phyloP scores from a whole-genome alignment of 768 basidiomycete genomes.

The Pisolithus marmoratus region DNA sequence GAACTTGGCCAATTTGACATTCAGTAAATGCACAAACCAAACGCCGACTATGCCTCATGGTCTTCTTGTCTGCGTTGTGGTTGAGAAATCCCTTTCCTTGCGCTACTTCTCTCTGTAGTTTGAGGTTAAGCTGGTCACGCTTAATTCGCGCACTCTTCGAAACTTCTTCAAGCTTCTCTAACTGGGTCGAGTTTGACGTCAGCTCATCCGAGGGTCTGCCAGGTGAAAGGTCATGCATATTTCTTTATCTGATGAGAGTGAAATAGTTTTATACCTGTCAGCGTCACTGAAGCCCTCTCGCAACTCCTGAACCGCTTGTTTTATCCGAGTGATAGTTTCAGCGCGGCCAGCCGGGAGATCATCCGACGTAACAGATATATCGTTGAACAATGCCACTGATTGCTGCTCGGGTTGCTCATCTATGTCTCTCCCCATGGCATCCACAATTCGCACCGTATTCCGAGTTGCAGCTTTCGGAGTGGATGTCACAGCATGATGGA shows the following conservation, averaged over 20 bases:
- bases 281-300: conserved; percentile 49
- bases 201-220: conserved; percentile 34
- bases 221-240: conserved; percentile 3
- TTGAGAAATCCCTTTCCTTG: conserved; percentile 32
- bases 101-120: conserved; percentile 35
- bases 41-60: conserved; percentile 32
- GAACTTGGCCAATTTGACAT: conserved; percentile 2
- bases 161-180: conserved; percentile 46
- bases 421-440: conserved; percentile 64
- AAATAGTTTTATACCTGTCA: conserved; percentile 40
- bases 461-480: conserved; percentile 25
- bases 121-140: conserved; percentile 39
- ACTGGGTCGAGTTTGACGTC: conserved; percentile 37
- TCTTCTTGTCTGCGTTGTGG: conserved; percentile 28
- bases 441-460: conserved; percentile 53
- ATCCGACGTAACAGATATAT: conserved; percentile 18
- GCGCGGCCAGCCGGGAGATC: conserved; percentile 29
- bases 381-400: conserved; percentile 15
- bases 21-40: conserved; percentile 29
- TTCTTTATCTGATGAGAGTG: conserved; percentile 1
- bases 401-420: conserved; percentile 24
- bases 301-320: conserved; percentile 52
- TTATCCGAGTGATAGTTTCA: conserved; percentile 54
- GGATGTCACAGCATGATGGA: conserved; percentile 7
- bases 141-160: conserved; percentile 49